Evolutionary conservation across 139 green algal species (phyloP).

Genomic region (Nannochloris sp.): DNA sequence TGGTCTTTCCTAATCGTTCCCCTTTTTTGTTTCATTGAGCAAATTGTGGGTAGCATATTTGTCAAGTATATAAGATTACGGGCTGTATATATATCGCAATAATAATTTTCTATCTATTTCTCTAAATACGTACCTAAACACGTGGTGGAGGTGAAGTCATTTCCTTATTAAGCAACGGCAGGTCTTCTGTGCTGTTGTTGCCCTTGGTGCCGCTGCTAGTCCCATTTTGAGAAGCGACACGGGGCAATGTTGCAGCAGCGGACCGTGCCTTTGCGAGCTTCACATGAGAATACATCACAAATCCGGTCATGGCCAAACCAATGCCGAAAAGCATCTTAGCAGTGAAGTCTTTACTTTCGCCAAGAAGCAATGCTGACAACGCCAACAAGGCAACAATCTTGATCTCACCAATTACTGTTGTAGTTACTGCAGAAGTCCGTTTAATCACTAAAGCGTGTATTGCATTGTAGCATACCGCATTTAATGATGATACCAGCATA

Average conservation of each 20-base stretch:
- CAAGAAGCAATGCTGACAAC: conserved; percentile 44
- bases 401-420: conserved; percentile 54
- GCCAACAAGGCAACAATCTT: conserved; percentile 51
- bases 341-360: conserved; percentile 39
- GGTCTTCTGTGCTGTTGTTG: background rate
- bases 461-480: conserved; percentile 22
- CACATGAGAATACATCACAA: conserved; percentile 26
- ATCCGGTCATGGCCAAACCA: conserved; percentile 33
- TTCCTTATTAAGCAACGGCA: background rate
- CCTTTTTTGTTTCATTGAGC: no score
- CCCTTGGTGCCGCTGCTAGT: no score
- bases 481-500: background rate
- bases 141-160: background rate
- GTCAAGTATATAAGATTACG: no score
- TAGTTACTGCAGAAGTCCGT: conserved; percentile 41
- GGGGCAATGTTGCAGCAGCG: background rate
- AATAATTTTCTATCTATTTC: no score
- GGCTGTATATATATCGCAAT: no score
- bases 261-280: conserved; percentile 3
- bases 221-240: no score
- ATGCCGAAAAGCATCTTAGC: conserved; percentile 35
- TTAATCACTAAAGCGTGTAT: conserved; percentile 49
- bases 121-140: no score
- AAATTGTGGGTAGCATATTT: no score
- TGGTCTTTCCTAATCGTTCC: no score